phyloP scores from a whole-genome alignment of 2,329 filamentous ascomycete species.

The Xylaria sp. region DNA sequence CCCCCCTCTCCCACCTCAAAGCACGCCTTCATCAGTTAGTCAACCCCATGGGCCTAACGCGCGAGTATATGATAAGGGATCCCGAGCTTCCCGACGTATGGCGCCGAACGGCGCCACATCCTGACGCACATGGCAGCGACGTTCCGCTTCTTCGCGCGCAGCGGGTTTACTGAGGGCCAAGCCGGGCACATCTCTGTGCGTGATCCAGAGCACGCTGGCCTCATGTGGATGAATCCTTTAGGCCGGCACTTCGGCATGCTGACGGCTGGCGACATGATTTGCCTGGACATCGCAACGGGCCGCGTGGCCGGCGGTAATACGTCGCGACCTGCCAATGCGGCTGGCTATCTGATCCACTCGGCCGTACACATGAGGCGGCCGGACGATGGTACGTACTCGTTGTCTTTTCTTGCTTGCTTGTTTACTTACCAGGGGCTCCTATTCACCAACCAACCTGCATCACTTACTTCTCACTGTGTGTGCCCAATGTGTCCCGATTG shows the following conservation, averaged over 20 bases:
- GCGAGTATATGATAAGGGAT: slow-evolving; percentile 52
- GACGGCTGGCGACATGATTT: slow-evolving; percentile 73
- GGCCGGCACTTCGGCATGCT: slow-evolving; percentile 73
- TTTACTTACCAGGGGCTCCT: no score
- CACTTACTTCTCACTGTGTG: not conserved
- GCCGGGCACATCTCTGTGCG: slow-evolving; percentile 58
- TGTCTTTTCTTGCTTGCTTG: no score
- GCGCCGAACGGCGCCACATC: slow-evolving; percentile 68
- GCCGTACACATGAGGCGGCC: slow-evolving; percentile 74
- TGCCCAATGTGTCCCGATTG: slow-evolving; percentile 11
- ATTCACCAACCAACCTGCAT: not conserved
- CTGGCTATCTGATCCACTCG: slow-evolving; percentile 76
- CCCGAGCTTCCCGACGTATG: slow-evolving; percentile 55
- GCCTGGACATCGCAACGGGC: slow-evolving; percentile 68
- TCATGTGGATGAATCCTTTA: slow-evolving; percentile 74
- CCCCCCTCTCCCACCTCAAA: not conserved
- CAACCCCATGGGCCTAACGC: slow-evolving; percentile 1
- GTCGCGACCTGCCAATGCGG: slow-evolving; percentile 70
- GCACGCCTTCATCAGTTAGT: not conserved
- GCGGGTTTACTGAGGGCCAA: slow-evolving; percentile 76
- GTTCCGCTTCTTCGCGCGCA: slow-evolving; percentile 74
- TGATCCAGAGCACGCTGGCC: slow-evolving; percentile 45
- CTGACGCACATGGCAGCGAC: slow-evolving; percentile 74
- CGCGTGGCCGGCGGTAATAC: slow-evolving; percentile 72
- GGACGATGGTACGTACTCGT: slow-evolving; percentile 26